Conservation (phyloP, 139 green algal genomes). For the Chlamydomonas sp. region DNA sequence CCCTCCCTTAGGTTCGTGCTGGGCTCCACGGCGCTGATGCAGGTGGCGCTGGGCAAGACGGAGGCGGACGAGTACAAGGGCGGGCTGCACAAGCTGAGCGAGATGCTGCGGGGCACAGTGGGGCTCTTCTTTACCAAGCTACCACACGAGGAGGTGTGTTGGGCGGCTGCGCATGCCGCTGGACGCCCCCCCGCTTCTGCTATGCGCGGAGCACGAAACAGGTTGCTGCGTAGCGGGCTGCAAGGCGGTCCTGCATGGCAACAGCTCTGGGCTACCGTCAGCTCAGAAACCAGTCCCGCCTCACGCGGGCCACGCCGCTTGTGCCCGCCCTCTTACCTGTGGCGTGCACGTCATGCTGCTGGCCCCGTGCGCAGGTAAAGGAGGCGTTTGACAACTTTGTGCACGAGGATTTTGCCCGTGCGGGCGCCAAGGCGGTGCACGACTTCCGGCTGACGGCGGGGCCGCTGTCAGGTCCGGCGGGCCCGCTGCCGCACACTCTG, state of each 20-base stretch:
- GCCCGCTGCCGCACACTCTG: slow-evolving; percentile 92
- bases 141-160: slow-evolving; percentile 70
- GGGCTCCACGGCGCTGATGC: slow-evolving; percentile 89
- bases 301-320: neutral
- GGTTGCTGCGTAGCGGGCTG: too few relatives aligned
- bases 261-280: neutral
- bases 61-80: slow-evolving; percentile 81
- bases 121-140: slow-evolving; percentile 95
- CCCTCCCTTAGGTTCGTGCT: slow-evolving; percentile 85
- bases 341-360: neutral
- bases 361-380: slow-evolving; percentile 41
- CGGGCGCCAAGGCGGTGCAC: slow-evolving; percentile 76
- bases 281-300: slow-evolving; percentile 10
- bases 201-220: too few relatives aligned
- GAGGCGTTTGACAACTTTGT: slow-evolving; percentile 61
- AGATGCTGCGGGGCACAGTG: slow-evolving; percentile 76
- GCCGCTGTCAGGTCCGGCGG: slow-evolving; percentile 75
- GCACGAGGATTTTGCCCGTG: slow-evolving; percentile 89
- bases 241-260: neutral
- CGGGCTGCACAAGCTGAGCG: slow-evolving; percentile 68
- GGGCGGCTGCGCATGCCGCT: neutral
- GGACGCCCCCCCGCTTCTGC: too few relatives aligned
- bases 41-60: slow-evolving; percentile 87
- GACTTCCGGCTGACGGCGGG: slow-evolving; percentile 81
- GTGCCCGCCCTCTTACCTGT: neutral